phyloP scores from a whole-genome alignment of 176 grass and related monocot genomes.

The Musa troglodytarum region DNA sequence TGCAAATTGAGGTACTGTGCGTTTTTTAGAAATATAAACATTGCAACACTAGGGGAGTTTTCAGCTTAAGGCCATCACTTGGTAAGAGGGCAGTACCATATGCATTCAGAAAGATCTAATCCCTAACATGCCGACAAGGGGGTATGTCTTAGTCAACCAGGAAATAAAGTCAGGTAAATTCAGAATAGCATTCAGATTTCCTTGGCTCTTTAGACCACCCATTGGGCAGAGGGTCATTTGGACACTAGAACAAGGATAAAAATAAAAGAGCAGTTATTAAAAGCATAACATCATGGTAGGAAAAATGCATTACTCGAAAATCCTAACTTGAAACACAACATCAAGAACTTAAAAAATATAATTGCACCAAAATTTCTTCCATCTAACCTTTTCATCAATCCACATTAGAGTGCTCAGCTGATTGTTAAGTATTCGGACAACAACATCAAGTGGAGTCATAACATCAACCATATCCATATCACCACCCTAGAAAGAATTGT shows the following conservation, averaged over 20 bases:
- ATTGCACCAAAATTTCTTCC: not conserved
- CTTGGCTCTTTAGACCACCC: too few relatives aligned
- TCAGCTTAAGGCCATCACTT: too few relatives aligned
- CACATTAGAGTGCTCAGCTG: slow-evolving; percentile 89
- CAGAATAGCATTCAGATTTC: too few relatives aligned
- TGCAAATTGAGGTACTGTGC: too few relatives aligned
- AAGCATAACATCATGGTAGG: not conserved
- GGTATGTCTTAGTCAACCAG: too few relatives aligned
- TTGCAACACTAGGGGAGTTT: too few relatives aligned
- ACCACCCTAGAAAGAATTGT: slow-evolving; percentile 48
- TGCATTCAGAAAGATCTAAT: too few relatives aligned
- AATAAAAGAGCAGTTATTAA: not conserved
- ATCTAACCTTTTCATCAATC: slow-evolving; percentile 91
- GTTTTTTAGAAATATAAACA: too few relatives aligned
- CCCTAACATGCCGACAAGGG: too few relatives aligned
- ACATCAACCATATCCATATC: slow-evolving; percentile 54
- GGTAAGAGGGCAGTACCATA: too few relatives aligned
- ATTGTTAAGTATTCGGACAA: slow-evolving; percentile 95
- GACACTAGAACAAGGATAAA: not conserved
- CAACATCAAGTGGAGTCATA: slow-evolving; percentile 92
- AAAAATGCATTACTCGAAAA: not conserved
- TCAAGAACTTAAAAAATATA: not conserved
- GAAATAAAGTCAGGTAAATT: too few relatives aligned
- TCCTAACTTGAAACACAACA: not conserved
- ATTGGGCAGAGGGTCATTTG: not conserved